Conservation (phyloP, 257 asterid species). For the Thymus quinquecostatus region DNA sequence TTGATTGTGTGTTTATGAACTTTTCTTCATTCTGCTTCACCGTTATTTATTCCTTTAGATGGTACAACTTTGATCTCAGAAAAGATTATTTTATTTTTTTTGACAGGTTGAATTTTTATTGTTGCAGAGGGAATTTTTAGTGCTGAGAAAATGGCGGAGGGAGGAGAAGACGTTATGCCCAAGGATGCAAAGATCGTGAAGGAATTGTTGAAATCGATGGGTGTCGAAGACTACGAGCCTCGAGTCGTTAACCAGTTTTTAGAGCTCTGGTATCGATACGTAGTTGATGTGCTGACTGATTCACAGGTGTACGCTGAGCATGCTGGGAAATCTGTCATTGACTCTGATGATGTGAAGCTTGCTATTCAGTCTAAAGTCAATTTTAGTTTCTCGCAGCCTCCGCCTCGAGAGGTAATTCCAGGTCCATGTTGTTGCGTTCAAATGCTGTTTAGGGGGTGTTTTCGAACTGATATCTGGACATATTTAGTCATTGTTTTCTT, state of each 20-base stretch:
- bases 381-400: slow-evolving; percentile 94
- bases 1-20: not conserved
- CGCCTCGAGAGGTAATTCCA: slow-evolving; percentile 79
- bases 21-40: not conserved
- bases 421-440: not conserved
- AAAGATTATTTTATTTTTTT: too few species aligned
- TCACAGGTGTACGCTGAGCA: slow-evolving; percentile 91
- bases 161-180: slow-evolving; percentile 76
- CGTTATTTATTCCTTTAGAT: not conserved
- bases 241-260: slow-evolving; percentile 80
- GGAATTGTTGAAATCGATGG: slow-evolving; percentile 83
- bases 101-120: not conserved
- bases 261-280: slow-evolving; percentile 82
- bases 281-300: slow-evolving; percentile 76
- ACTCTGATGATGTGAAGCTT: slow-evolving; percentile 88
- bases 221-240: slow-evolving; percentile 86
- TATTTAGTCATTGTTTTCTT: not conserved
- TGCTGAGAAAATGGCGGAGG: slow-evolving; percentile 60
- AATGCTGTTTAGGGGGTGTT: not conserved
- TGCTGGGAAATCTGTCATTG: slow-evolving; percentile 65
- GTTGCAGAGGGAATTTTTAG: slow-evolving; percentile 13
- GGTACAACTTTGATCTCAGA: not conserved
- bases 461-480: not conserved
- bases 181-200: slow-evolving; percentile 88
- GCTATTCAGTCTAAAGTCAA: slow-evolving; percentile 83